Percentiles rank a stretch among this genome's conserved stretches.
phyloP scores from a whole-genome alignment of 768 basidiomycete genomes.

The Suillus placidus region DNA sequence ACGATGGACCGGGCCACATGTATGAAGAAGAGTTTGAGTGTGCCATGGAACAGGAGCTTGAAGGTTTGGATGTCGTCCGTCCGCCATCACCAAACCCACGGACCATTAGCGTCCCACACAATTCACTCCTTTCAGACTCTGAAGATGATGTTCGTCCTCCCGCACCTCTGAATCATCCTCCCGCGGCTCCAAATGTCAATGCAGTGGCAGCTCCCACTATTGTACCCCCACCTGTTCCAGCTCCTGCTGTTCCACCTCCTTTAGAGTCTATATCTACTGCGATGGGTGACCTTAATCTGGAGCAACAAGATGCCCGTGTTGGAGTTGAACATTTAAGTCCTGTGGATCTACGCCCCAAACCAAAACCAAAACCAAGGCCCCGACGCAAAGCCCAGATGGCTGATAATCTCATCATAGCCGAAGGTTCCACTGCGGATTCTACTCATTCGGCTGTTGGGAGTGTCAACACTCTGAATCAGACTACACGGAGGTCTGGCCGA shows the following conservation, averaged over 20 bases:
- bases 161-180: background rate
- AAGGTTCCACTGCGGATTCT: background rate
- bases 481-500: background rate
- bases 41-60: background rate
- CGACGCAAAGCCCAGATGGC: background rate
- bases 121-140: background rate
- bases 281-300: slow-evolving; percentile 1
- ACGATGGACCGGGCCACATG: background rate
- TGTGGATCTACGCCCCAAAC: no score
- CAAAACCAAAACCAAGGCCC: background rate
- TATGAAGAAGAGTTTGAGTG: slow-evolving; percentile 1
- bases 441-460: background rate
- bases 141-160: background rate
- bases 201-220: background rate
- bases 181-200: background rate
- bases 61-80: background rate
- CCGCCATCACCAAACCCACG: background rate
- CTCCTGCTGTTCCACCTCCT: background rate
- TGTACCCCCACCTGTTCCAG: background rate
- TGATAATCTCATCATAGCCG: background rate
- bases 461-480: background rate
- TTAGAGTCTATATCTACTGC: background rate
- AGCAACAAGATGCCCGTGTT: background rate
- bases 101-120: background rate
- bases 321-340: background rate